Evolutionary conservation across 768 basidiomycete species (phyloP).

Genomic region (Fibroporia radiculosa): DNA sequence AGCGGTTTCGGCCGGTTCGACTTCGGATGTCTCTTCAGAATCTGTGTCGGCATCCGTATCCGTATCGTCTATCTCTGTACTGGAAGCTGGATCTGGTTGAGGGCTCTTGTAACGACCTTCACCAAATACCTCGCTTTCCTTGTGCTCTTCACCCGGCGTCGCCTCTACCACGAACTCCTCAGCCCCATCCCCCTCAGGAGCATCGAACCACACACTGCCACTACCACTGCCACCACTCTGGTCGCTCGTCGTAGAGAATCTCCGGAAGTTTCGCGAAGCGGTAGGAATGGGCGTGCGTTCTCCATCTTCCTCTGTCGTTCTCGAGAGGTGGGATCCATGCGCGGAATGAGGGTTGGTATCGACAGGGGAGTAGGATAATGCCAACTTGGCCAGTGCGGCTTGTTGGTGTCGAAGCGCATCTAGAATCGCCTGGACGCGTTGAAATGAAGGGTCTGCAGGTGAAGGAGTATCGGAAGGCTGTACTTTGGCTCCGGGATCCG

Average conservation of each 20-base stretch:
- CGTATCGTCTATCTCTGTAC: conserved; percentile 25
- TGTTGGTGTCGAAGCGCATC: conserved; percentile 56
- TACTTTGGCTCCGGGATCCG: conserved; percentile 10
- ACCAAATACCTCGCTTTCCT: conserved; percentile 26
- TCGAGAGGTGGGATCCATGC: conserved; percentile 30
- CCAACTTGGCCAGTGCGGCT: conserved; percentile 33
- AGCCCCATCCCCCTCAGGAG: conserved; percentile 54
- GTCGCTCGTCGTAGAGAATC: conserved; percentile 19
- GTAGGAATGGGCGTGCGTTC: conserved; percentile 12
- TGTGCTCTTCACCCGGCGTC: conserved; percentile 21
- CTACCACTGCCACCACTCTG: conserved; percentile 21
- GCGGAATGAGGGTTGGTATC: conserved; percentile 18
- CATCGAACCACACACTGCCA: conserved; percentile 70
- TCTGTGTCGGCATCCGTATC: conserved; percentile 46
- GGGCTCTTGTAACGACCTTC: conserved; percentile 27
- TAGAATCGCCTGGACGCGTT: conserved; percentile 41
- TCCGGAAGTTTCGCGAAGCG: conserved; percentile 8
- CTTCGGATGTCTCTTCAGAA: conserved; percentile 29
- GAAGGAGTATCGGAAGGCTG: conserved; percentile 12
- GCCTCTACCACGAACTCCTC: conserved; percentile 58
- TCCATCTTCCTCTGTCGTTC: conserved; percentile 37
- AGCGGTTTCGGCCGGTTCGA: not conserved
- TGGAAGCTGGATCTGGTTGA: not conserved
- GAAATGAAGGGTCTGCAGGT: conserved; percentile 21
- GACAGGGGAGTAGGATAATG: conserved; percentile 11